Base-by-base conservation (phyloP, 495 filamentous ascomycete species). In the Penicillium macrosclerotiorum region DNA sequence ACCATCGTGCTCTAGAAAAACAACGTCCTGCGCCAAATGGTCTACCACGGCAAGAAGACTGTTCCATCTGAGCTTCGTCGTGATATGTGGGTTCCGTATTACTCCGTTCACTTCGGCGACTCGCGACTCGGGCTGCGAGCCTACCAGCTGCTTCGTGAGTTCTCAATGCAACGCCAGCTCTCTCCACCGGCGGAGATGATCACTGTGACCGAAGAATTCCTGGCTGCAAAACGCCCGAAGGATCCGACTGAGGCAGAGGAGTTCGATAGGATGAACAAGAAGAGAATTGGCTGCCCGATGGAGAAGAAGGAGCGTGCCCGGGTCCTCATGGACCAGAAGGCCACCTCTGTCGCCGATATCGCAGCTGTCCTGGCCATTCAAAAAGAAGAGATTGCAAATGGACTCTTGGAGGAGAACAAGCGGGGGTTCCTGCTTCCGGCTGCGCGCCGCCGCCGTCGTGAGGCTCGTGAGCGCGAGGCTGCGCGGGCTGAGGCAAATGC, bases 41-140 rank as follows among this genome's bases (percentile, higher is more conserved):
- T 89, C 52, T 95, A 82, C 75, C 83, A 89, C 38, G 93, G 91
- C 73, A 95, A 95, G 70, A 93, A 98, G 59, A 85, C 88, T 49
- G 75, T 85, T 25, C 90, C 90, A 4, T 62, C 81, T 42, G 73
- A 78, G 37, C 67, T 97, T 33, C 89, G 93, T 48, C 90, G 89
- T 70, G 93, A 98, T 64, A 80, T 91, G 65, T 98, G 93, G 93
- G 68, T 67, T n/a, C 87, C 88, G 0, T 76, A 93, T 58, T 88
- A 81, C 46, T 76, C 84, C 30, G 81, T 96, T 30, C 69, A 81
- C 55, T 89, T 97, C 65, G 77, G 82, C 18, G 65, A 74, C 23
- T 64, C 74, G 30, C 56, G 73, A 27, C 68, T 89, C 51, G 93
- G 93, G 11, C 80, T 86, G 32, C 74, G 78, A 52, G 86, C 89